Evolutionary conservation across 2,329 filamentous ascomycete genomes (phyloP).

Genomic region (Thielaviopsis musarum): DNA sequence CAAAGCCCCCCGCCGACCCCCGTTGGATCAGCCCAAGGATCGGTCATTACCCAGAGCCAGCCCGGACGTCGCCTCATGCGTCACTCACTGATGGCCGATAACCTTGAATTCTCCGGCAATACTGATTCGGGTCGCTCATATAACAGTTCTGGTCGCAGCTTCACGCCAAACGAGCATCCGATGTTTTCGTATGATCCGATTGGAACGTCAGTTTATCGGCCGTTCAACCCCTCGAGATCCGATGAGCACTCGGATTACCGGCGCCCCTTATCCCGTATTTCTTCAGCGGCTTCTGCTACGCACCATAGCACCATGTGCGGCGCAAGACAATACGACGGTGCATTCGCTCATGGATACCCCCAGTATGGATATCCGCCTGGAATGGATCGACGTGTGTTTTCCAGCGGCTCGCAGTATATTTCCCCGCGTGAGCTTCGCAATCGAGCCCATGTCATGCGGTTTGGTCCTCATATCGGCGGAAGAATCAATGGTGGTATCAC

Average conservation of each 20-base stretch:
- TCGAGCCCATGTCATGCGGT: not conserved
- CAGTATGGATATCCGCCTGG: not conserved
- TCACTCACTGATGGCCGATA: conserved; percentile 10
- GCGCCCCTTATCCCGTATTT: conserved; percentile 2
- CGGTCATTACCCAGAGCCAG: conserved; percentile 1
- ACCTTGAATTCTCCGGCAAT: not conserved
- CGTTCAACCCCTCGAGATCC: not conserved
- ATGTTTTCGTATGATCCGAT: conserved; percentile 10
- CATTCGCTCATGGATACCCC: not conserved
- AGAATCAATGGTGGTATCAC: not conserved
- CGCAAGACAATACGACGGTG: not conserved
- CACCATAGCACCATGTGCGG: not conserved
- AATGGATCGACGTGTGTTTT: not conserved
- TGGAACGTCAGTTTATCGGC: not conserved
- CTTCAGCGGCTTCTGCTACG: not conserved
- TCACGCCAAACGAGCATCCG: conserved; percentile 6
- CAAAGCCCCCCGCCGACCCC: not conserved
- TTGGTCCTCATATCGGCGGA: not conserved
- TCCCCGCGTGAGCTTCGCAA: not conserved
- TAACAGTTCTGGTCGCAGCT: not conserved
- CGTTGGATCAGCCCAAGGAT: conserved; percentile 6
- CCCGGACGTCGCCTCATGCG: conserved; percentile 8
- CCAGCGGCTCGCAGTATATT: not conserved
- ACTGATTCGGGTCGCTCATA: conserved; percentile 3
- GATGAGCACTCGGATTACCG: not conserved